phyloP scores from a whole-genome alignment of 192 early-diverging fungal genomes.

The Linnemannia zychae region DNA sequence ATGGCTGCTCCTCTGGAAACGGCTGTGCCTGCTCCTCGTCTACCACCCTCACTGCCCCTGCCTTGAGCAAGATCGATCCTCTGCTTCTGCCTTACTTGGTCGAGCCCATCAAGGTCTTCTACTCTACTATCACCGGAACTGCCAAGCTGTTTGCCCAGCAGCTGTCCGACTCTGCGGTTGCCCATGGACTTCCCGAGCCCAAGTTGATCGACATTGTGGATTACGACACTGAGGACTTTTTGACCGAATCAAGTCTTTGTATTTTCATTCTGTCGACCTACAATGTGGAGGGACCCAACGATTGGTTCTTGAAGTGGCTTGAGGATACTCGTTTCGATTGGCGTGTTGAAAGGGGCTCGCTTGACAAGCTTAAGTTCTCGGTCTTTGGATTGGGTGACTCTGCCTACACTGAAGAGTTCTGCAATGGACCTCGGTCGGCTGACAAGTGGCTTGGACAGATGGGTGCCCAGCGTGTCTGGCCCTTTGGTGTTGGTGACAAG shows the following conservation, averaged over 20 bases:
- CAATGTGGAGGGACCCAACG: conserved; percentile 75
- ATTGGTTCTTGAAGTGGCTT: conserved; percentile 79
- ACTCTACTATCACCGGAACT: conserved; percentile 68
- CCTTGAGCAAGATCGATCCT: conserved; percentile 27
- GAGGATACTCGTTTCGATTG: conserved; percentile 72
- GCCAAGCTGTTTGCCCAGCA: conserved; percentile 63
- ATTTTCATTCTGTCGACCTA: conserved; percentile 78
- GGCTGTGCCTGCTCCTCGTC: conserved; percentile 31
- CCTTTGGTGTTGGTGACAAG: conserved; percentile 73
- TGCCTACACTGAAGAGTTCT: conserved; percentile 73
- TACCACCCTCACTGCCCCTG: not conserved
- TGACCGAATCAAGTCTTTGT: conserved; percentile 65
- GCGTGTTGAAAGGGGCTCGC: conserved; percentile 66
- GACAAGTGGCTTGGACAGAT: conserved; percentile 73
- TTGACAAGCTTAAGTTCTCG: conserved; percentile 70
- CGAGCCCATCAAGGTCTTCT: conserved; percentile 70
- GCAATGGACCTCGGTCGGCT: conserved; percentile 65
- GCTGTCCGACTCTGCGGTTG: conserved; percentile 44
- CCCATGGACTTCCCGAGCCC: conserved; percentile 41
- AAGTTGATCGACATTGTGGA: conserved; percentile 69
- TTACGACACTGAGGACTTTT: conserved; percentile 74
- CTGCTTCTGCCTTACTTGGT: conserved; percentile 28
- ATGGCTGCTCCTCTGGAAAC: not conserved
- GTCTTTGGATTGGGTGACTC: conserved; percentile 83
- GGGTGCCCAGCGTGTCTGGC: conserved; percentile 72